Evolutionary conservation across 1,284 basidiomycete genomes (phyloP), one percentile per base, ranked within the genome.

Genomic region (Trichosporon ovoides): DNA sequence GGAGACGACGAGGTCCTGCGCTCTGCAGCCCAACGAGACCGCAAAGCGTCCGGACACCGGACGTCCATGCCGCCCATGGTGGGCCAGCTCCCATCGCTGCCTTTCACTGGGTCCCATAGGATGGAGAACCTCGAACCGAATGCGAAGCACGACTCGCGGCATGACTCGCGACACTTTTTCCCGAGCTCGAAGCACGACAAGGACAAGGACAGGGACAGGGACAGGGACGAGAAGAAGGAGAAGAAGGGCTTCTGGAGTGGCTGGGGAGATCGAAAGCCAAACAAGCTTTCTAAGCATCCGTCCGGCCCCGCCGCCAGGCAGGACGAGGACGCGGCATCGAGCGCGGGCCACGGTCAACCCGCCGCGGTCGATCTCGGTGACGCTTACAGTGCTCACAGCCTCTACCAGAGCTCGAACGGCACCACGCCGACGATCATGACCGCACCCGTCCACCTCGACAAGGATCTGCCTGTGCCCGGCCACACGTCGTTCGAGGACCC

Each of bases 181-280:
- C 28, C 38, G 28, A 28, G 28, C 33, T 31, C 40, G 10, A 35
- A 37, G 51, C 11, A 22, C 19, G 55, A 50, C 18, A 37, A 37
- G 16, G 35, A 37, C 16, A 37, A 37, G 13, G 52, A 53, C 38
- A 33, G 53, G 37, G 38, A 55, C 24, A 51, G 38, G 54, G 49
- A 55, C 40, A 51, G 56, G 40, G 24, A 31, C 14, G 56, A 56
- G 12, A 56, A 55, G 56, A 56, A 51, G 38, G 57, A 58, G 49
- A 58, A 60, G 56, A 54, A 59, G 36, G 38, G 52, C 11, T 62
- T 62, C 36, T 62, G 60, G 60, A 34, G 18, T 4, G 46, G 20
- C 14, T 56, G 59, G 48, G 52, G 57, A 12, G 50, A 59, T 12
- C 55, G 43, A 11, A 60, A 63, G 53, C 22, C 43, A 28, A 59